These are phyloP conservation scores for Fusarium stilboides DNA, from an alignment of 2,329 filamentous ascomycete species.

Conservation along the genomic window DNA sequence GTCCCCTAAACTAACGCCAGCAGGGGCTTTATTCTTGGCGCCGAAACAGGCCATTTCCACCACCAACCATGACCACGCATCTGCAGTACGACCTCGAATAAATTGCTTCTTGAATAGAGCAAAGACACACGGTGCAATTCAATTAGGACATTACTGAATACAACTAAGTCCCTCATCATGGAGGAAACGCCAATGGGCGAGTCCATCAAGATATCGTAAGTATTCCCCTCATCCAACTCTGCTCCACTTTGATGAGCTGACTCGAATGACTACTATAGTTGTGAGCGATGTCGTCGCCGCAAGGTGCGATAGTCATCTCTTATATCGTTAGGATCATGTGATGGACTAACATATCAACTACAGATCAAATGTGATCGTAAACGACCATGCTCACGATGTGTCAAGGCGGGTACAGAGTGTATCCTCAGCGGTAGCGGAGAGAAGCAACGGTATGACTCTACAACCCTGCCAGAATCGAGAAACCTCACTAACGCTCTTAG, in stretches of 20 bases:
- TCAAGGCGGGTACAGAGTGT: constrained; percentile 59
- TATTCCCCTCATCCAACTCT: constrained; percentile 30
- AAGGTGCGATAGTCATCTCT: constrained; percentile 53
- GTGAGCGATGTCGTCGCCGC: constrained; percentile 61
- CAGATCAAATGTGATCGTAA: constrained; percentile 69
- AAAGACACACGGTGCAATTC: neutral
- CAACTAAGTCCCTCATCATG: constrained; percentile 37
- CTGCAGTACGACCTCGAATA: neutral
- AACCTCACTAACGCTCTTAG: constrained; percentile 46
- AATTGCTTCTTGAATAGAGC: neutral
- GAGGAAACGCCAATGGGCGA: constrained; percentile 56
- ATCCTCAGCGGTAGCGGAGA: constrained; percentile 59
- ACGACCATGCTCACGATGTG: constrained; percentile 65
- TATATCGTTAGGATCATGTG: neutral
- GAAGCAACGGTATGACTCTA: constrained; percentile 57
- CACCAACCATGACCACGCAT: constrained; percentile 19
- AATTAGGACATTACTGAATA: neutral
- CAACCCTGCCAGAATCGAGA: neutral
- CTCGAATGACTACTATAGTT: constrained; percentile 50
- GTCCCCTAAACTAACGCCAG: neutral
- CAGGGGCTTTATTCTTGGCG: constrained; percentile 34
- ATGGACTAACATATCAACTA: neutral
- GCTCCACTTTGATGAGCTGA: constrained; percentile 19
- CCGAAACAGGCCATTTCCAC: constrained; percentile 27
- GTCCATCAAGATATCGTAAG: constrained; percentile 57